phyloP scores from a whole-genome alignment of 108 stramenopile genomes.

The Conticribra weissflogii region DNA sequence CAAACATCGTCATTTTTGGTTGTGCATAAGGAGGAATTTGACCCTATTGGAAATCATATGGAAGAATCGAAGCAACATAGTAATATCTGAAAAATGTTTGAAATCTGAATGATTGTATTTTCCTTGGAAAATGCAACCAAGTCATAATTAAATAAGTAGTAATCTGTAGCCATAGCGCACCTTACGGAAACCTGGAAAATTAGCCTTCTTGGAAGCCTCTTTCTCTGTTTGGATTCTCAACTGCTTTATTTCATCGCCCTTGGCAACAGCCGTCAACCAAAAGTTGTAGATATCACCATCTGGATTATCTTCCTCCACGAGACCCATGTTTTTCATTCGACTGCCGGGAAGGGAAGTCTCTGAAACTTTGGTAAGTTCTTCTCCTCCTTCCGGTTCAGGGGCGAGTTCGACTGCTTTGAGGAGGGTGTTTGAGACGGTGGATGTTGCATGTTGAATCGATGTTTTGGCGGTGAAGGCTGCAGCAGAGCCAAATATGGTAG shows the following conservation, averaged over 20 bases:
- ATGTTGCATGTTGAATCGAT: not conserved
- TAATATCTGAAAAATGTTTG: too few species aligned
- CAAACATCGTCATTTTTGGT: constrained; percentile 81
- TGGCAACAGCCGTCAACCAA: constrained; percentile 68
- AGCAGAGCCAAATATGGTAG: not conserved
- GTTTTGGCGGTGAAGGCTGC: not conserved
- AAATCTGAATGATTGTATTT: too few species aligned
- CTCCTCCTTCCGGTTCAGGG: constrained; percentile 86
- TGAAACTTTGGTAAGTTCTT: constrained; percentile 58
- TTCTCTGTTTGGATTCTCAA: constrained; percentile 66
- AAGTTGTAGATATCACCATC: constrained; percentile 69
- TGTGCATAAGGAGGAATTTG: constrained; percentile 87
- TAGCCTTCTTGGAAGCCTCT: constrained; percentile 81
- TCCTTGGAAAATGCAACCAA: not conserved
- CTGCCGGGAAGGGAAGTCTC: constrained; percentile 56
- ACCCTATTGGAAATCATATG: constrained; percentile 38
- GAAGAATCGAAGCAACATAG: not conserved
- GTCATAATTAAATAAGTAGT: not conserved
- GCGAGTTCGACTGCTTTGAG: constrained; percentile 52
- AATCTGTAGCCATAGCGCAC: constrained; percentile 23
- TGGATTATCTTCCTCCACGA: constrained; percentile 37
- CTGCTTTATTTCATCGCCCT: constrained; percentile 67
- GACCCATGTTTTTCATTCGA: constrained; percentile 79
- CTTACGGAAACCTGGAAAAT: constrained; percentile 88
- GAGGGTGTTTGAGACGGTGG: constrained; percentile 7